Evolutionary conservation across 108 stramenopile species (phyloP), one percentile per base, ranked within the genome.

Genomic region (Conticribra weissflogii): DNA sequence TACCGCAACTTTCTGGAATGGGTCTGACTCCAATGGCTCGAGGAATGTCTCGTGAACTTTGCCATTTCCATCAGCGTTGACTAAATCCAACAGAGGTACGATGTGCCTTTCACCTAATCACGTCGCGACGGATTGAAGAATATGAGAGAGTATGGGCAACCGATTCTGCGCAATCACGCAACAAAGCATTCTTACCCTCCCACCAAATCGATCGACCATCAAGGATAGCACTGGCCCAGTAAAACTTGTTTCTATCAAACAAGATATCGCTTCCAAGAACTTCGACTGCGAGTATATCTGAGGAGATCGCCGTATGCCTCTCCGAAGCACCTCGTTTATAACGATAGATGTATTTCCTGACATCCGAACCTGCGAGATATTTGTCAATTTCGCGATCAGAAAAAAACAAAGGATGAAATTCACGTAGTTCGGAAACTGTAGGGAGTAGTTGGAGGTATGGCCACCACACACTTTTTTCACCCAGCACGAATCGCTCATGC

Each of bases 141-240:
- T n/a, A n/a, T n/a, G n/a, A n/a, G n/a, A n/a, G n/a, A n/a, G n/a
- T n/a, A n/a, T n/a, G n/a, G n/a, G n/a, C n/a, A n/a, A n/a, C n/a
- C n/a, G n/a, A n/a, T n/a, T n/a, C n/a, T n/a, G n/a, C n/a, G n/a
- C n/a, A n/a, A n/a, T n/a, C n/a, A n/a, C n/a, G n/a, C n/a, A n/a
- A n/a, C n/a, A n/a, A n/a, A n/a, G n/a, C n/a, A n/a, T n/a, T n/a
- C n/a, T n/a, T 54, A 2, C 86, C 85, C 17, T 59, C 48, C 93
- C 93, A 94, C 93, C 93, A 92, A 56, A 94, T 94, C 48, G 74
- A 55, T 31, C 93, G 82, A 22, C 69, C 72, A 41, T 92, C 88
- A 16, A 91, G 56, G 51, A 91, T 86, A 22, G 88, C 81, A 29
- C 52, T 54, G 9, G 87, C 90, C 90, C 88, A 93, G 9, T 30